These are phyloP conservation scores for Babesia gibsoni DNA, from an alignment of 169 alveolate genomes.

Conservation along the genomic window DNA sequence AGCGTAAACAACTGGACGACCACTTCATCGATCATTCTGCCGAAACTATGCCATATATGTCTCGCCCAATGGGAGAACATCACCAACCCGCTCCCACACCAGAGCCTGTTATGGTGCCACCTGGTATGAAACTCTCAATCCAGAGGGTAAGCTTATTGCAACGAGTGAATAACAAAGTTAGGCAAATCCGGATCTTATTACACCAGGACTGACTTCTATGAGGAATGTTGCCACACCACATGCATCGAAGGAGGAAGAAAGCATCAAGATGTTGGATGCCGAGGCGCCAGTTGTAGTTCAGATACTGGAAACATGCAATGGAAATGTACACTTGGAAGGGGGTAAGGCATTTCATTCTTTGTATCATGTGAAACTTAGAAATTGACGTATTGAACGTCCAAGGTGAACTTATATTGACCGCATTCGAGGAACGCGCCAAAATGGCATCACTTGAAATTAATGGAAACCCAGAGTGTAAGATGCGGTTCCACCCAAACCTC, in stretches of 20 bases:
- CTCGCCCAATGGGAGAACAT: background rate
- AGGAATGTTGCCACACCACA: slow-evolving; percentile 1
- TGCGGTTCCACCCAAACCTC: slow-evolving; percentile 60
- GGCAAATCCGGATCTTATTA: background rate
- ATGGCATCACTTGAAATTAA: slow-evolving; percentile 44
- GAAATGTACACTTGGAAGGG: slow-evolving; percentile 62
- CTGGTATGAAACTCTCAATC: slow-evolving; percentile 25
- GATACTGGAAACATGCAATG: slow-evolving; percentile 54
- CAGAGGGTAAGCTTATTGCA: background rate
- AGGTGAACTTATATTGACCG: slow-evolving; percentile 60
- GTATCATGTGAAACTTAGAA: slow-evolving; percentile 5
- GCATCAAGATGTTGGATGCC: slow-evolving; percentile 40
- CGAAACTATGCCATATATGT: background rate
- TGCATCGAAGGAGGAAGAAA: slow-evolving; percentile 26
- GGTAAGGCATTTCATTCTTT: slow-evolving; percentile 1
- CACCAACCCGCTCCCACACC: background rate
- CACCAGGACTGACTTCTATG: slow-evolving; percentile 5
- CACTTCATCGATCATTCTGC: slow-evolving; percentile 22
- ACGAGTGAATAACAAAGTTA: background rate
- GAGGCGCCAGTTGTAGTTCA: slow-evolving; percentile 63
- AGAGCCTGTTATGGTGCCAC: background rate
- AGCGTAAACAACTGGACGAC: slow-evolving; percentile 74
- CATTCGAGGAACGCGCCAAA: slow-evolving; percentile 49
- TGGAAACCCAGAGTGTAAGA: slow-evolving; percentile 31
- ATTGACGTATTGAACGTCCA: slow-evolving; percentile 53